These are phyloP conservation scores for Trametes hirsuta DNA, from an alignment of 1,284 basidiomycete species.

Conservation along the genomic window DNA sequence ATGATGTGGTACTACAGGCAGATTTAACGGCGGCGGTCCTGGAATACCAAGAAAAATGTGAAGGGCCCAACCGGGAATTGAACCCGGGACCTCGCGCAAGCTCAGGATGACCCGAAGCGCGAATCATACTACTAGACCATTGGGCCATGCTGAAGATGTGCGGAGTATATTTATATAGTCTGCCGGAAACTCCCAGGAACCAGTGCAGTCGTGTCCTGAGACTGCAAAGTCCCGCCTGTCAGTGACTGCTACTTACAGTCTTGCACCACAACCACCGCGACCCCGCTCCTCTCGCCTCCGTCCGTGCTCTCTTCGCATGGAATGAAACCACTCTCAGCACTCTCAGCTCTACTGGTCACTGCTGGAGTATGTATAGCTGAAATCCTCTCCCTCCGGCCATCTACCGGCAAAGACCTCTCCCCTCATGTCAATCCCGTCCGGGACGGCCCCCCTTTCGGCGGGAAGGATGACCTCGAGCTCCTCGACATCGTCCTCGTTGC, in stretches of 20 bases:
- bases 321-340: constrained; percentile 31
- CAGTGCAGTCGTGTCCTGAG: not conserved
- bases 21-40: too few species aligned
- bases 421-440: constrained; percentile 28
- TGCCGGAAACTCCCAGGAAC: too few species aligned
- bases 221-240: not conserved
- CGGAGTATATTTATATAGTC: not conserved
- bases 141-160: constrained; percentile 8
- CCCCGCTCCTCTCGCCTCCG: too few species aligned
- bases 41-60: not conserved
- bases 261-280: not conserved
- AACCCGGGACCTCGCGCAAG: constrained; percentile 25
- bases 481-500: constrained; percentile 83
- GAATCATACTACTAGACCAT: constrained; percentile 27
- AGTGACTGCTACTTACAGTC: not conserved
- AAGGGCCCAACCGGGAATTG: constrained; percentile 27
- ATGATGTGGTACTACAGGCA: too few species aligned
- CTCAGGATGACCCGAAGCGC: constrained; percentile 14
- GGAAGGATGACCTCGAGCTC: constrained; percentile 54
- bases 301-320: constrained; percentile 25
- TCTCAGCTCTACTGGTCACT: constrained; percentile 27
- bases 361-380: constrained; percentile 34
- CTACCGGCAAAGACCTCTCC: constrained; percentile 28
- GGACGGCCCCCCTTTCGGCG: constrained; percentile 9
- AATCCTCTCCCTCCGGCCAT: constrained; percentile 27